Evolutionary conservation across 495 filamentous ascomycete species (phyloP).

Genomic region (Pyronema omphalodes): DNA sequence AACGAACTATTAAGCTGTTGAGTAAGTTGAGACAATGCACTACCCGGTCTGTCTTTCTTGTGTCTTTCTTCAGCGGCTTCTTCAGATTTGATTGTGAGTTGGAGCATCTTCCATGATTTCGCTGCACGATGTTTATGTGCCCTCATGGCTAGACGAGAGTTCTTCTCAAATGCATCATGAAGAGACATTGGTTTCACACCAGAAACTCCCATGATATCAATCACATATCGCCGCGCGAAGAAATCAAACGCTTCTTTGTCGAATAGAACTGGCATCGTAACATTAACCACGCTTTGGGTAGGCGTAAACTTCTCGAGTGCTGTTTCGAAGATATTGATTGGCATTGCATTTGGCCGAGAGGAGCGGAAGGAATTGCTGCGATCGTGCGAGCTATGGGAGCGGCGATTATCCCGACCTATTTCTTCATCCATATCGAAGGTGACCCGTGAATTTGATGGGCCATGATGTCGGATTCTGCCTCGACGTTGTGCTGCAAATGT

Average conservation of each 20-base stretch:
- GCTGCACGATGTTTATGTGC: constrained; percentile 20
- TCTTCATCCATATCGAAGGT: constrained; percentile 21
- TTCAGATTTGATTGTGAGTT: constrained; percentile 13
- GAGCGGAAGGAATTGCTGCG: constrained; percentile 18
- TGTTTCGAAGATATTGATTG: constrained; percentile 10
- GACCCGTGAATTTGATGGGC: constrained; percentile 1
- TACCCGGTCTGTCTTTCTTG: neutral
- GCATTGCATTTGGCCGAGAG: constrained; percentile 6
- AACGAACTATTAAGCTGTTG: neutral
- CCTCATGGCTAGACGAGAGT: constrained; percentile 15
- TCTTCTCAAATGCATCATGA: constrained; percentile 13
- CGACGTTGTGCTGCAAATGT: constrained; percentile 19
- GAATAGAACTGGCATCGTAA: constrained; percentile 14
- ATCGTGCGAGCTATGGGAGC: constrained; percentile 3
- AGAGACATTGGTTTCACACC: constrained; percentile 11
- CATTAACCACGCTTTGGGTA: constrained; percentile 15
- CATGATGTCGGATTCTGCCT: constrained; percentile 5
- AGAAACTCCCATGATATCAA: constrained; percentile 9
- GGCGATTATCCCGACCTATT: constrained; percentile 12
- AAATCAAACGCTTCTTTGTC: constrained; percentile 17
- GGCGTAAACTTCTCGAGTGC: constrained; percentile 13
- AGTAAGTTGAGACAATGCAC: neutral
- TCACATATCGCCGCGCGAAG: constrained; percentile 12
- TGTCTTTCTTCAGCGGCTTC: constrained; percentile 5
- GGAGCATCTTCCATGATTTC: constrained; percentile 18